Evolutionary conservation across 257 asterid genomes (phyloP).

Genomic region (Scutellaria minor): DNA sequence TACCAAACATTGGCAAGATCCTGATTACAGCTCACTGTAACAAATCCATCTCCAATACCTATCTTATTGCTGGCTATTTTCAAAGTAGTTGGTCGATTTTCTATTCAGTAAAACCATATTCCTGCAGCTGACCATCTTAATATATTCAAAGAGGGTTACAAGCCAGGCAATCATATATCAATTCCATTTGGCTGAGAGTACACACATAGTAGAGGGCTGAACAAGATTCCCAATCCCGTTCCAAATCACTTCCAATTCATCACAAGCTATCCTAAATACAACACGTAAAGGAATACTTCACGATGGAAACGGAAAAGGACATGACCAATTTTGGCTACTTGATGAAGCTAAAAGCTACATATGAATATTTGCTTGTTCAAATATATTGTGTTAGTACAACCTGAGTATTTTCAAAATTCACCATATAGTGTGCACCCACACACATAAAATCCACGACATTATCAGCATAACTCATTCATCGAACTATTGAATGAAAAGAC

Average conservation of each 20-base stretch:
- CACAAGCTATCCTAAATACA: not conserved
- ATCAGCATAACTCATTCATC: not conserved
- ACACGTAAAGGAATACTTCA: not conserved
- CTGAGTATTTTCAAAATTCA: not conserved
- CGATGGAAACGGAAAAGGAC: not conserved
- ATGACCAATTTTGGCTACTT: not conserved
- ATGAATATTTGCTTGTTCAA: not conserved
- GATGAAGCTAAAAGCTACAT: not conserved
- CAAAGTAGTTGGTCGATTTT: not conserved
- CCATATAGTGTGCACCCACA: no score
- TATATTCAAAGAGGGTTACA: not conserved
- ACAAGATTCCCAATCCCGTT: not conserved
- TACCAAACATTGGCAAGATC: not conserved
- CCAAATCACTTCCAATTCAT: not conserved
- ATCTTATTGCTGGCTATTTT: conserved; percentile 5
- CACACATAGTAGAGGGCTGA: not conserved
- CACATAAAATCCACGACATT: not conserved
- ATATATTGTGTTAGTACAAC: not conserved
- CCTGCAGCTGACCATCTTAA: not conserved
- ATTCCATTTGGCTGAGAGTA: not conserved
- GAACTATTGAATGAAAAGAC: not conserved
- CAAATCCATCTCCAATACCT: not conserved
- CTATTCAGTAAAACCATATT: conserved; percentile 3
- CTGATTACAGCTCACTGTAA: not conserved
- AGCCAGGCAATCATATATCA: not conserved